Evolutionary conservation across 2,329 filamentous ascomycete species (phyloP).

Genomic region (Cercospora brassicicola): DNA sequence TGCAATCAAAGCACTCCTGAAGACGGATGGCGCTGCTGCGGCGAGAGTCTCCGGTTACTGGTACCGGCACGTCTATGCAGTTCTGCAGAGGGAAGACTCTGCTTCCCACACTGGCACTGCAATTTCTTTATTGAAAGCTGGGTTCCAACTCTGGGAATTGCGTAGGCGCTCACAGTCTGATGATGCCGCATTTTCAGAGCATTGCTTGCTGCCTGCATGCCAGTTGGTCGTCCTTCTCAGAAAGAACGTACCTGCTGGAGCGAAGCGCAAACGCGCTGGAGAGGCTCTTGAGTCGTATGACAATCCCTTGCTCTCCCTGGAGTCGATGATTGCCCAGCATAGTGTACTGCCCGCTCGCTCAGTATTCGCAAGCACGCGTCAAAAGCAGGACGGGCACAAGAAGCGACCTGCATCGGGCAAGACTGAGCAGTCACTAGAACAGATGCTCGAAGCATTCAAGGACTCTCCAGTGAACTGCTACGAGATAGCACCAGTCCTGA

Average conservation of each 20-base stretch:
- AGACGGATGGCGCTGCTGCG: slow-evolving; percentile 22
- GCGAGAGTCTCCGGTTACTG: slow-evolving; percentile 32
- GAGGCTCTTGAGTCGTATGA: background rate
- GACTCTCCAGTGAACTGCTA: slow-evolving; percentile 1
- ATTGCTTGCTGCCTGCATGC: slow-evolving; percentile 31
- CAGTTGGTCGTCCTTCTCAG: slow-evolving; percentile 17
- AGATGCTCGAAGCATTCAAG: slow-evolving; percentile 8
- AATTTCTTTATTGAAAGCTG: slow-evolving; percentile 22
- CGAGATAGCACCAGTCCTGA: slow-evolving; percentile 32
- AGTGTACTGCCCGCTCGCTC: slow-evolving; percentile 44
- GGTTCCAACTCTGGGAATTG: slow-evolving; percentile 32
- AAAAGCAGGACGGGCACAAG: slow-evolving; percentile 13
- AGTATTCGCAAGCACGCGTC: slow-evolving; percentile 37
- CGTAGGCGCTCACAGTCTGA: slow-evolving; percentile 28
- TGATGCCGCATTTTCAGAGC: slow-evolving; percentile 31
- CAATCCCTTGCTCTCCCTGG: slow-evolving; percentile 15
- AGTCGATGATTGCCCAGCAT: slow-evolving; percentile 43
- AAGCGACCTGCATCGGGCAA: background rate
- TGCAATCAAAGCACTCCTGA: slow-evolving; percentile 30
- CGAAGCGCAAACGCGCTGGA: slow-evolving; percentile 27
- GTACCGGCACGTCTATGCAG: slow-evolving; percentile 21
- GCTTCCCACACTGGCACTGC: background rate
- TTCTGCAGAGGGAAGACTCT: background rate
- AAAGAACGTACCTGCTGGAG: background rate
- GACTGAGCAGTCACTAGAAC: background rate